phyloP scores from a whole-genome alignment of 2,329 filamentous ascomycete species.

The Tolypocladium endophyticum region DNA sequence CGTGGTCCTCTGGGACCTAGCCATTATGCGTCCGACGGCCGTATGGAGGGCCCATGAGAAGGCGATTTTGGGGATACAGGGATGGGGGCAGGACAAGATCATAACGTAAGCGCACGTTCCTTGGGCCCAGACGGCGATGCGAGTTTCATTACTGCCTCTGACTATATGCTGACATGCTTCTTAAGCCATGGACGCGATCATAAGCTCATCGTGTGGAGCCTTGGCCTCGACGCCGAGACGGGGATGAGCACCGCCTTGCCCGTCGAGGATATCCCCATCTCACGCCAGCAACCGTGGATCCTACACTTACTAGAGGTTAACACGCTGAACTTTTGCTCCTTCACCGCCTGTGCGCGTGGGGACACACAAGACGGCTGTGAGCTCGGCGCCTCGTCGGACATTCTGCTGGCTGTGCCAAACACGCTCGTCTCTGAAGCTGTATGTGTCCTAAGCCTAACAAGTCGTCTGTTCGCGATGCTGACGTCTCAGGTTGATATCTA shows the following conservation, averaged over 20 bases:
- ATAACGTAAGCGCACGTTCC: slow-evolving; percentile 60
- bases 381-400: slow-evolving; percentile 21
- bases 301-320: slow-evolving; percentile 77
- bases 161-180: not conserved
- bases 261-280: slow-evolving; percentile 44
- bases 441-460: slow-evolving; percentile 13
- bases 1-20: slow-evolving; percentile 75
- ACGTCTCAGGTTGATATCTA: slow-evolving; percentile 63
- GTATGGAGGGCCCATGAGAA: slow-evolving; percentile 81
- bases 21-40: slow-evolving; percentile 67
- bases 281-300: slow-evolving; percentile 66
- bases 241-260: slow-evolving; percentile 60
- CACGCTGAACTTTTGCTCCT: slow-evolving; percentile 90
- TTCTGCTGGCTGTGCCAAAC: slow-evolving; percentile 73
- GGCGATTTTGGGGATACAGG: slow-evolving; percentile 63
- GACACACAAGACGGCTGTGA: slow-evolving; percentile 11
- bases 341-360: slow-evolving; percentile 46
- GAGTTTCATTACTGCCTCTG: not conserved
- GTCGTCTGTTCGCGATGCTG: not conserved
- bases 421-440: slow-evolving; percentile 62
- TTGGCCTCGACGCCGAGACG: slow-evolving; percentile 50
- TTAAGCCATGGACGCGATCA: slow-evolving; percentile 85
- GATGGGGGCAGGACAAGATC: slow-evolving; percentile 61
- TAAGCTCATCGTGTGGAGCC: slow-evolving; percentile 74
- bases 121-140: not conserved